Base-by-base conservation (phyloP, 2,329 filamentous ascomycete genomes). In the Alternaria viburni region DNA sequence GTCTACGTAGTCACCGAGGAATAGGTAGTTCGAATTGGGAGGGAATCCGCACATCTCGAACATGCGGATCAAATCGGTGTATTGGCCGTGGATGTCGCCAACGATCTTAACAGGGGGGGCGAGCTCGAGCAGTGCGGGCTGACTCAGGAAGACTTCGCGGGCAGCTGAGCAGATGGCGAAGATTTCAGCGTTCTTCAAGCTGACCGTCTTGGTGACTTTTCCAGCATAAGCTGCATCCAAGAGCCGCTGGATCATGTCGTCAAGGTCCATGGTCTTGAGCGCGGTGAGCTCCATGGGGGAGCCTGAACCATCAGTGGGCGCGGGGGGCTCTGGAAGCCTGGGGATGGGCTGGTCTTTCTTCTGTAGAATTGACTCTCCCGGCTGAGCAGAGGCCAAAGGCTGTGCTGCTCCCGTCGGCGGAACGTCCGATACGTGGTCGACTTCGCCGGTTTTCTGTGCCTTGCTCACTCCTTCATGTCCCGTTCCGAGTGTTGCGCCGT, bases 11-110 rank as follows among this genome's bases (percentile, higher is more conserved):
- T 98, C 95, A 55, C 95, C 95, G 5, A 98, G 85, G 81, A 97
- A 98, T 54, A 98, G 86, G 77, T 93, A 98, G 83, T 98, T 98
- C 43, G 93, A 89, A 66, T 88, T 91, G 2, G 95, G 95, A 8
- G 95, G 95, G 76, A 97, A 98, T 6, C 95, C 95, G 77, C 95
- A 97, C 94, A 97, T 97, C 80, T 98, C 95, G 76, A 98, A 98
- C 87, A 98, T 93, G 67, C 95, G 90, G 74, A 98, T 96, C 55
- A 98, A 84, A 80, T 98, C 95, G 11, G 93, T 97, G 80, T 97
- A 98, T 81, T 98, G 95, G 54, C 95, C 95, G 78, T 98, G 95
- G 13, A 98, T 93, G 78, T 98, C 95, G 54, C 95, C 95, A 26
- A 98, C 96, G 74, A 99, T 96, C 83, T 99, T 99, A 76, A 99